These are phyloP conservation scores for Globisporangium lucens DNA, from an alignment of 352 stramenopile species.

Conservation along the genomic window DNA sequence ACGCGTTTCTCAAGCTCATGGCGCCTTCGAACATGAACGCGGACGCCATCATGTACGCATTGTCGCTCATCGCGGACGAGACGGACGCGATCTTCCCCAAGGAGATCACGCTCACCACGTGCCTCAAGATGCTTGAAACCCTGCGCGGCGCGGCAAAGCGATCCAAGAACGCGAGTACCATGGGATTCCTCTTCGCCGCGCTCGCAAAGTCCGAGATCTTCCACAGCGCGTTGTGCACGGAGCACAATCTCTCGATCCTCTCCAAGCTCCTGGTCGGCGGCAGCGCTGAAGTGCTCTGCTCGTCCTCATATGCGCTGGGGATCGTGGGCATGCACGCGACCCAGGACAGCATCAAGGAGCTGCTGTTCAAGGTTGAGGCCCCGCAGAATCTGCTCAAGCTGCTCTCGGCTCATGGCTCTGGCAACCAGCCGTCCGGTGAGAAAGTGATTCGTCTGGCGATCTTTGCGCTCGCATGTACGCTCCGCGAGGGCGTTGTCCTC, in stretches of 20 bases:
- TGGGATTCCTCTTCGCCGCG: slow-evolving; percentile 57
- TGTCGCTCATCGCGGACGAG: slow-evolving; percentile 60
- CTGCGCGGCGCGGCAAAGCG: slow-evolving; percentile 61
- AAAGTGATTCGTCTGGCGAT: slow-evolving; percentile 37
- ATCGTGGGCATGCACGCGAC: slow-evolving; percentile 34
- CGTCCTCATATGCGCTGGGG: slow-evolving; percentile 50
- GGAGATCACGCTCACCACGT: slow-evolving; percentile 32
- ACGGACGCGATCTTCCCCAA: slow-evolving; percentile 49
- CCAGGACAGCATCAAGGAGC: slow-evolving; percentile 36
- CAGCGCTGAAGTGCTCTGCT: slow-evolving; percentile 45
- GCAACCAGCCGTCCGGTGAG: slow-evolving; percentile 20
- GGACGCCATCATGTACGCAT: slow-evolving; percentile 46
- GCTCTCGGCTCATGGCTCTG: slow-evolving; percentile 17
- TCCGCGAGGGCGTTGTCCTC: slow-evolving; percentile 31
- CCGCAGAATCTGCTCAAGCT: slow-evolving; percentile 49
- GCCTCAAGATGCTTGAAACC: slow-evolving; percentile 53
- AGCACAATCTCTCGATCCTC: slow-evolving; percentile 60
- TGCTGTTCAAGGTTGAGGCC: slow-evolving; percentile 47
- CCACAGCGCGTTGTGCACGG: slow-evolving; percentile 39
- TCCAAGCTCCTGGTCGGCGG: slow-evolving; percentile 64
- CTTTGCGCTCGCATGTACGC: slow-evolving; percentile 43
- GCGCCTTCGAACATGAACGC: slow-evolving; percentile 37
- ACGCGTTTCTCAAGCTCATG: slow-evolving; percentile 52
- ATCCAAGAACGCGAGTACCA: slow-evolving; percentile 46
- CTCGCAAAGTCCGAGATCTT: slow-evolving; percentile 49